Base-by-base conservation (phyloP, 2,329 filamentous ascomycete species). In the Fusarium sp. region DNA sequence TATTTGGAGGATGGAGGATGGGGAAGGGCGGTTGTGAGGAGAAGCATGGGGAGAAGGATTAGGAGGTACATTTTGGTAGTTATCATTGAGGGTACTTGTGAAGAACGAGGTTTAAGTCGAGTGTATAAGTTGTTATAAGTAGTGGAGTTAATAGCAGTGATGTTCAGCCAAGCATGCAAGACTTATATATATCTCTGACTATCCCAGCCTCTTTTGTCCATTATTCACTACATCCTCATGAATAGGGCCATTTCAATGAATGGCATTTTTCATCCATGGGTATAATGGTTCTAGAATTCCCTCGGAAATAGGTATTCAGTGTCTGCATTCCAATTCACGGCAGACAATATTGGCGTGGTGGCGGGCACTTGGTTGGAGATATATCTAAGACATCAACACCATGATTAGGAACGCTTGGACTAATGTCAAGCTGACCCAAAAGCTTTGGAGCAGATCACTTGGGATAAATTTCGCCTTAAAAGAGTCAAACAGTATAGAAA, bases 11-110 rank as follows among this genome's bases (percentile, higher is more conserved):
- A 64, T 59, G 21, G 56, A 11, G 50, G 61, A 33, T 52, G 49
- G 15, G 38, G 55, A 24, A 44, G 72, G 58, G 66, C 57, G 6
- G 56, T 39, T 52, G 67, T 65, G 37, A 66, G 60, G 33, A 65
- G 57, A 29, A 79, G 35, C n/a, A 79, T 58, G 66, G 53, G 57
- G 35, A 74, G 37, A 2, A 72, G n/a, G 26, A 61, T 26, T 8
- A 60, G 38, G 15, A 55, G 31, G 37, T 57, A 29, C 64, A 72
- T 73, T 2, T 18, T 63, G 38, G 44, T n/a, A 12, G 9, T 29
- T 6, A 21, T 33, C 10, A 11, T 26, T 23, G 2, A n/a, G 12
- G 6, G 1, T 8, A n/a, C 11, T 6, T 16, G 6, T 21, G 7
- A 52, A 16, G 4, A 9, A 2, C 9, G 11, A 5, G 1, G 21